Evolutionary conservation across 192 early-diverging fungal species (phyloP).

Genomic region (Radiomyces spectabilis): DNA sequence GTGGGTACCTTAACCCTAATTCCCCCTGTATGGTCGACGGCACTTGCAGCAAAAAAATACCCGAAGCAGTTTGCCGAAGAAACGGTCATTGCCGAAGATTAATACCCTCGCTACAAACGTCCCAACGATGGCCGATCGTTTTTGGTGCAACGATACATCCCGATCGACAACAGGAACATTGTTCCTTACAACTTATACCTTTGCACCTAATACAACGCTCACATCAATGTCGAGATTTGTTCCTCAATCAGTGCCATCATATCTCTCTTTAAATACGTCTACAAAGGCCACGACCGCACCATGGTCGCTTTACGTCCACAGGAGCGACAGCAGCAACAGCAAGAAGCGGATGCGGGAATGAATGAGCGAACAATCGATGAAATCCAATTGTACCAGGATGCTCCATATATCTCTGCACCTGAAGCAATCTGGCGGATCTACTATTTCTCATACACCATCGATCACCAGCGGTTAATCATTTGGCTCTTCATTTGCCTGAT

Average conservation of each 20-base stretch:
- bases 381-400: not conserved
- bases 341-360: too few relatives aligned
- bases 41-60: slow-evolving; percentile 25
- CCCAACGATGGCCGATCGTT: not conserved
- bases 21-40: slow-evolving; percentile 4
- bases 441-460: too few relatives aligned
- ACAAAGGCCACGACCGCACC: too few relatives aligned
- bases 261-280: slow-evolving; percentile 31
- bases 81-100: slow-evolving; percentile 5
- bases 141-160: not conserved
- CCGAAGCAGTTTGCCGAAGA: not conserved
- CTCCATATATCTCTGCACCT: slow-evolving; percentile 17
- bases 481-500: too few relatives aligned
- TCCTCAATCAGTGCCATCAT: too few relatives aligned
- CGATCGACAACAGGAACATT: slow-evolving; percentile 26
- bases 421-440: too few relatives aligned
- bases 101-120: slow-evolving; percentile 20
- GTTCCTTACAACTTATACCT: slow-evolving; percentile 24
- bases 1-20: not conserved
- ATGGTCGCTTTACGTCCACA: too few relatives aligned
- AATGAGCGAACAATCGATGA: too few relatives aligned
- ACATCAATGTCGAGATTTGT: slow-evolving; percentile 33
- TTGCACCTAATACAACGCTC: slow-evolving; percentile 30
- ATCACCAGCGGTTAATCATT: too few relatives aligned
- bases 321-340: not conserved